Conservation (phyloP, 2,329 filamentous ascomycete genomes). For the Bisporella sp. region DNA sequence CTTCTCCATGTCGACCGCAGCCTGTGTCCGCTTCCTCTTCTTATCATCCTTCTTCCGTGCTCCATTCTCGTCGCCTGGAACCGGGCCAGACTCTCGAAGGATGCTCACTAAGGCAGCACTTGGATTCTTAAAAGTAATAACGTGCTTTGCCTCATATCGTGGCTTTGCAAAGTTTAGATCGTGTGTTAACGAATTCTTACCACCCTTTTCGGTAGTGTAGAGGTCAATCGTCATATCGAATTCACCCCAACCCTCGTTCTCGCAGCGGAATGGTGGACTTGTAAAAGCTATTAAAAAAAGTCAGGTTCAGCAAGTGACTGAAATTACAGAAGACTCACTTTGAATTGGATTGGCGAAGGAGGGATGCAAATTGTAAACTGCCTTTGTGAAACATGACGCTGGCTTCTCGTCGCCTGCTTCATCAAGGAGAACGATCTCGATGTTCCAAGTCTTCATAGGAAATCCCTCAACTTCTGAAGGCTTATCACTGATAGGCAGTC, state of each 20-base stretch:
- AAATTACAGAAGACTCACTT: conserved; percentile 46
- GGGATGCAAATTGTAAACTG: conserved; percentile 86
- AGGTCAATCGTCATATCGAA: conserved; percentile 91
- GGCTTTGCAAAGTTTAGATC: conserved; percentile 85
- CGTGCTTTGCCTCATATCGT: conserved; percentile 77
- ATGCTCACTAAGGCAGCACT: conserved; percentile 75
- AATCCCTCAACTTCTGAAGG: conserved; percentile 78
- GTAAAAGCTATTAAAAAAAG: conserved; percentile 55
- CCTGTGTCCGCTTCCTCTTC: conserved; percentile 63
- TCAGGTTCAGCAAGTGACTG: not conserved
- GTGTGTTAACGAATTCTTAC: conserved; percentile 72
- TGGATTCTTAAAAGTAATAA: conserved; percentile 84
- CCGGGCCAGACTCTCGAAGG: conserved; percentile 76
- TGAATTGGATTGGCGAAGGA: conserved; percentile 85
- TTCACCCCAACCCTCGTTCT: conserved; percentile 96
- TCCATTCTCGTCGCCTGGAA: conserved; percentile 67
- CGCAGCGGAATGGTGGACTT: conserved; percentile 79
- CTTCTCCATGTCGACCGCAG: conserved; percentile 83
- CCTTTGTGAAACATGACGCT: conserved; percentile 85
- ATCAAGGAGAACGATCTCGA: conserved; percentile 78
- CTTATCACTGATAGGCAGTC: conserved; percentile 53
- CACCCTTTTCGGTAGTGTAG: conserved; percentile 76
- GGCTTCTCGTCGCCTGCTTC: conserved; percentile 78
- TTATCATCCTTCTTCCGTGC: conserved; percentile 52
- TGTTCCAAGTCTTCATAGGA: conserved; percentile 88